These are phyloP conservation scores for Auricularia auricula-judae DNA, from an alignment of 768 basidiomycete species.

Conservation along the genomic window DNA sequence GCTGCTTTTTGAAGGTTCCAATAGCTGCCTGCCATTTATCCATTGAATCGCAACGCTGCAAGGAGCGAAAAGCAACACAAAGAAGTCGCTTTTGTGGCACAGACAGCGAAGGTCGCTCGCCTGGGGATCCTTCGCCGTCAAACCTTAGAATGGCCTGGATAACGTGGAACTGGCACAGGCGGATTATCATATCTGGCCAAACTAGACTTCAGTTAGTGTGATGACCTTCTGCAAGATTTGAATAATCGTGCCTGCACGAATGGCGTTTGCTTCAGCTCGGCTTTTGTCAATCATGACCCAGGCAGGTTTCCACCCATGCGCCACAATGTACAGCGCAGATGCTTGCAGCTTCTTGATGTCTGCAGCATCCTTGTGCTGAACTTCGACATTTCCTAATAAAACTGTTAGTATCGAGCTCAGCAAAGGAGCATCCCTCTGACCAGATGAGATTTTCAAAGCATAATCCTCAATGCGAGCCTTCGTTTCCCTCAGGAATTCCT, in stretches of 20 bases:
- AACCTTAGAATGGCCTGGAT: background rate
- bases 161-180: background rate
- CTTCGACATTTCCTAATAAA: background rate
- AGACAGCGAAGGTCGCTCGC: background rate
- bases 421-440: background rate
- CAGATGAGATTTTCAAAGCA: background rate
- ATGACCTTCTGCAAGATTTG: background rate
- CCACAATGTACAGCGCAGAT: background rate
- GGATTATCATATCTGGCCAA: background rate
- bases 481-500: background rate
- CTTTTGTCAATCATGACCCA: background rate
- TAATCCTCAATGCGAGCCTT: background rate
- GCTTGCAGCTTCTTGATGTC: background rate
- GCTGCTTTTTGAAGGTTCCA: background rate
- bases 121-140: background rate
- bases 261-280: background rate
- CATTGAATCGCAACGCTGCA: background rate
- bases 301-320: background rate
- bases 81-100: background rate
- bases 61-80: background rate
- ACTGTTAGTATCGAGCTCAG: background rate
- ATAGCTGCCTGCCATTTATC: background rate
- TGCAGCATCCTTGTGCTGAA: background rate
- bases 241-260: background rate
- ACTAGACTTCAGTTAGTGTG: background rate